phyloP scores from a whole-genome alignment of 148 eudicot species.

The Vaccinium macrocarpon region DNA sequence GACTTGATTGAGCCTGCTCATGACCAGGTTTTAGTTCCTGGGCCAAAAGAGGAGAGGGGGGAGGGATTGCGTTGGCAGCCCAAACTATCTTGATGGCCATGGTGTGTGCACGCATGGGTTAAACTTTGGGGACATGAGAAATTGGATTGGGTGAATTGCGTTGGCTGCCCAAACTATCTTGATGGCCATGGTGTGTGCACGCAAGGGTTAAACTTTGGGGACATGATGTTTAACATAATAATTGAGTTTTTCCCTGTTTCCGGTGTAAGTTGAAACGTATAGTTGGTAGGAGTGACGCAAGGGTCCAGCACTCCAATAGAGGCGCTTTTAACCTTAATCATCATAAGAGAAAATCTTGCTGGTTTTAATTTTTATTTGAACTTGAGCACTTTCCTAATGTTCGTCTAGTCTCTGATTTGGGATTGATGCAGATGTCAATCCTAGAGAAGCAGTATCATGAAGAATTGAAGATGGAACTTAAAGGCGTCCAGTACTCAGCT shows the following conservation, averaged over 20 bases:
- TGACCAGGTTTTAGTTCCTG: not conserved
- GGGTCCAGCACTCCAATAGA: not conserved
- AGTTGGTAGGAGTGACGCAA: too few relatives aligned
- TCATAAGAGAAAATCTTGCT: not conserved
- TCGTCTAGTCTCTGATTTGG: conserved; percentile 1
- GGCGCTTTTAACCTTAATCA: not conserved
- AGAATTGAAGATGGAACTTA: conserved; percentile 65
- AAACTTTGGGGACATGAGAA: not conserved
- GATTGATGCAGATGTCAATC: conserved; percentile 45
- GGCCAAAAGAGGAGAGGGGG: not conserved
- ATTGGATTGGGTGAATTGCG: not conserved
- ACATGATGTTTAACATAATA: not conserved
- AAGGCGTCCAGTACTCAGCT: conserved; percentile 31
- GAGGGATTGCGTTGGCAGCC: not conserved
- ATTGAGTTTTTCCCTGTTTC: not conserved
- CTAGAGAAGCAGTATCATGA: conserved; percentile 58
- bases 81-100: not conserved
- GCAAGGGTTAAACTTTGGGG: not conserved
- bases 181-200: not conserved
- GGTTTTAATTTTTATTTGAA: not conserved
- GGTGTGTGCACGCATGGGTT: too few relatives aligned
- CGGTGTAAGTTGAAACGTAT: too few relatives aligned
- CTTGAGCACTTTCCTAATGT: not conserved
- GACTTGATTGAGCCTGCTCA: not conserved
- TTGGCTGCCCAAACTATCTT: not conserved